phyloP scores from a whole-genome alignment of 768 basidiomycete species.

The Sarcomyxa edulis region DNA sequence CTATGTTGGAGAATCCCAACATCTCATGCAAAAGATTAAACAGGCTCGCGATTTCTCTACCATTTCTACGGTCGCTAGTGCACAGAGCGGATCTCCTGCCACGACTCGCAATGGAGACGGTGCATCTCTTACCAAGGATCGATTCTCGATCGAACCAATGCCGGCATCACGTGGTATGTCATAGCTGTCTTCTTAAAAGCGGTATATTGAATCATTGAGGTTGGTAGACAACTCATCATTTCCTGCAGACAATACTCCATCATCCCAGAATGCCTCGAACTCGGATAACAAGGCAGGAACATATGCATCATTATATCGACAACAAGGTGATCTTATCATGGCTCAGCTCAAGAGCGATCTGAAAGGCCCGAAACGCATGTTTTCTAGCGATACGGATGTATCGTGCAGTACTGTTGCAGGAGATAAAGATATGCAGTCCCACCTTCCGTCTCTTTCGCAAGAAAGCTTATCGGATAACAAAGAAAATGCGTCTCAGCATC shows the following conservation, averaged over 20 bases:
- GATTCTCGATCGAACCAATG: too few relatives aligned
- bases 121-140: too few relatives aligned
- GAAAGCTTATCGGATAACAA: constrained; percentile 26
- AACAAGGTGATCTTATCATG: constrained; percentile 78
- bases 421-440: constrained; percentile 15
- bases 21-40: constrained; percentile 77
- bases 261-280: too few relatives aligned
- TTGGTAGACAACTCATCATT: too few relatives aligned
- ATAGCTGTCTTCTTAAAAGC: too few relatives aligned
- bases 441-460: background rate
- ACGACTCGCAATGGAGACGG: constrained; percentile 9
- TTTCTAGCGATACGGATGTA: constrained; percentile 60
- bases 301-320: constrained; percentile 66
- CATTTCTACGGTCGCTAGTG: constrained; percentile 54
- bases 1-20: constrained; percentile 73
- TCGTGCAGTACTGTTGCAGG: constrained; percentile 36
- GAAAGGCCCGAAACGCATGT: constrained; percentile 66
- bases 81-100: constrained; percentile 24
- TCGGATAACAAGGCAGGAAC: constrained; percentile 26
- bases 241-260: too few relatives aligned
- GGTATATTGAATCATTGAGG: constrained; percentile 7
- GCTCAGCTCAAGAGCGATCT: constrained; percentile 80
- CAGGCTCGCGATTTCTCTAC: constrained; percentile 75
- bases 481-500: constrained; percentile 19
- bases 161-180: constrained; percentile 18